These are phyloP conservation scores for Maudiozyma serrabonitensis DNA, from an alignment of 805 yeast species.

Conservation along the genomic window DNA sequence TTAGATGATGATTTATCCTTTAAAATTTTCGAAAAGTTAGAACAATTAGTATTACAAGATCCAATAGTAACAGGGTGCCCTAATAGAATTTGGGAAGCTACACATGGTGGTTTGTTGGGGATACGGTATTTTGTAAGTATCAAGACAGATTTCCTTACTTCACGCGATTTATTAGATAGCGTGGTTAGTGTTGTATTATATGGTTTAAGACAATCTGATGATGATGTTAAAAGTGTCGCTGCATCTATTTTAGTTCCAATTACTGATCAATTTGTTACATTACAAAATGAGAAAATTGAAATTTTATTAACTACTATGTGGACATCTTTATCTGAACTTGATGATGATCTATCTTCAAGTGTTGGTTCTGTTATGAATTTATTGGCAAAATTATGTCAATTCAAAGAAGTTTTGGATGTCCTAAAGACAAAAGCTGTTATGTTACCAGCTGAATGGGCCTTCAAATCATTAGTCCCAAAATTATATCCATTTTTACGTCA, in stretches of 20 bases:
- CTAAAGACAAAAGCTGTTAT: constrained; percentile 52
- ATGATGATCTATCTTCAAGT: constrained; percentile 89
- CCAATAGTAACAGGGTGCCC: constrained; percentile 30
- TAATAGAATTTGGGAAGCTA: constrained; percentile 81
- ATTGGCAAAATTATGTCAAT: constrained; percentile 77
- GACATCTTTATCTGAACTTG: constrained; percentile 74
- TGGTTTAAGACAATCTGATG: constrained; percentile 73
- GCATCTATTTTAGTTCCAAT: constrained; percentile 90
- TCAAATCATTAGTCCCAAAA: constrained; percentile 75
- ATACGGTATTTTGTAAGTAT: constrained; percentile 85
- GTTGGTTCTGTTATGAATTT: constrained; percentile 95
- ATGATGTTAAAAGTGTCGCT: constrained; percentile 94
- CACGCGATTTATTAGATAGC: constrained; percentile 47
- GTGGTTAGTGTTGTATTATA: constrained; percentile 80
- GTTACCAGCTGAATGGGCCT: constrained; percentile 43
- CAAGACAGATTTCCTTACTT: constrained; percentile 64
- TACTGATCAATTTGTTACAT: constrained; percentile 71
- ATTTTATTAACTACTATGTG: constrained; percentile 64
- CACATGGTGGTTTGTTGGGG: constrained; percentile 96
- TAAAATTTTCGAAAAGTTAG: constrained; percentile 55
- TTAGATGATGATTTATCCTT: constrained; percentile 45
- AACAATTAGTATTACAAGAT: constrained; percentile 61
- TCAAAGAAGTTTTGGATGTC: constrained; percentile 61
- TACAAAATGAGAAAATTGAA: constrained; percentile 41
- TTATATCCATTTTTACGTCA: constrained; percentile 89